Evolutionary conservation across 345 rosid genomes (phyloP), one percentile per base, ranked within the genome.

Genomic region (Noccaea caerulescens): DNA sequence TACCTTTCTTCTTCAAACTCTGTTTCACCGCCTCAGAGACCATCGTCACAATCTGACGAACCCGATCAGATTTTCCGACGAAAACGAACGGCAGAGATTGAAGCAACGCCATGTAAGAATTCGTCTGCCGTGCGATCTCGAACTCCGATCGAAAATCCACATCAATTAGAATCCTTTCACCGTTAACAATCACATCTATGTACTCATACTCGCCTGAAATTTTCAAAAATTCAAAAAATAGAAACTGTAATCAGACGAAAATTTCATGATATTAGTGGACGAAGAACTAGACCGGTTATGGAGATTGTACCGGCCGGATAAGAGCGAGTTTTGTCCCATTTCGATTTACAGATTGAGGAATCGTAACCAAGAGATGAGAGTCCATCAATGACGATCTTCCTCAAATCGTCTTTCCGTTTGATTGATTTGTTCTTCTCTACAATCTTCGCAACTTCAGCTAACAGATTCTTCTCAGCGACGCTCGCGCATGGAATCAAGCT

Each of bases 91-190:
- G 98, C 69, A 93, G 79, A 42, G 75, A 71, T 76, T 86, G 93
- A 49, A 93, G 88, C 49, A 91, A 69, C 41, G 85, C 80, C 66
- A 79, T 93, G 83, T 86, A 93, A 1, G 81, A 53, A 38, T 72
- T 80, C 5, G 97, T 93, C 23, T 96, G 82, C 73, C 98, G 72
- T 10, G 90, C 98, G 39, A 90, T 88, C 68, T 93, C 98, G 72
- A 93, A 93, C 83, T 93, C 97, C 30, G 98, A 93, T 79, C 91
- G 63, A 66, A 93, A 93, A 74, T 93, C 98, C 6, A 88, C 53
- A 72, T 93, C 98, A 11, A 93, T 76, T 77, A 93, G 5, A 59
- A 93, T 39, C 69, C 97, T 76, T 75, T 88, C 96, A 4, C 83
- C 83, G 12, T 80, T 76, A 23, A 79, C 75, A 10, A 86, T 76